These are phyloP conservation scores for Heritiera fomes DNA, from an alignment of 345 rosid species.

Conservation along the genomic window DNA sequence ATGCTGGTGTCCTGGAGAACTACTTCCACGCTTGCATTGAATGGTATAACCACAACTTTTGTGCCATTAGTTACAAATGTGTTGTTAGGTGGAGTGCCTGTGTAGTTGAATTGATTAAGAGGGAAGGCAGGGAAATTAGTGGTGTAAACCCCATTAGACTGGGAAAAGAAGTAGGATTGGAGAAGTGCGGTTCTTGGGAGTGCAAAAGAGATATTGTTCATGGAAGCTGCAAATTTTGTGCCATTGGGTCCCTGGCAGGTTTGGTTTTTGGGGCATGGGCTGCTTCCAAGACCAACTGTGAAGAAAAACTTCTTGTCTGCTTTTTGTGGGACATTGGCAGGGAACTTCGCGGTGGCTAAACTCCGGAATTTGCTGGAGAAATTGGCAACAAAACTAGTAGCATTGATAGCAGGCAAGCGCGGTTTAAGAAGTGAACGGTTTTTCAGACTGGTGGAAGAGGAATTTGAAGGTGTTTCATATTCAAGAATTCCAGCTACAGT, in stretches of 20 bases:
- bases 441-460: slow-evolving; percentile 17
- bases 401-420: slow-evolving; percentile 56
- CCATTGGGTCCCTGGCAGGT: slow-evolving; percentile 79
- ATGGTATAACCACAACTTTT: slow-evolving; percentile 53
- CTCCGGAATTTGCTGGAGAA: slow-evolving; percentile 54
- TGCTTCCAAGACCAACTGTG: slow-evolving; percentile 64
- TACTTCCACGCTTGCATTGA: slow-evolving; percentile 63
- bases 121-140: slow-evolving; percentile 62
- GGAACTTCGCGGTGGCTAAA: slow-evolving; percentile 50
- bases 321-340: slow-evolving; percentile 56
- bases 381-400: slow-evolving; percentile 48
- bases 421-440: slow-evolving; percentile 41
- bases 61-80: slow-evolving; percentile 57
- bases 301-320: slow-evolving; percentile 49
- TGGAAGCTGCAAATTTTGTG: slow-evolving; percentile 60
- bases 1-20: slow-evolving; percentile 84
- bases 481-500: slow-evolving; percentile 68
- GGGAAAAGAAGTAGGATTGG: slow-evolving; percentile 49
- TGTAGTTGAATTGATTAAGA: slow-evolving; percentile 57
- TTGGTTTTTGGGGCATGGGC: slow-evolving; percentile 62
- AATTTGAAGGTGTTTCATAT: slow-evolving; percentile 31
- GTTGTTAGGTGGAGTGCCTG: slow-evolving; percentile 72
- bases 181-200: slow-evolving; percentile 56
- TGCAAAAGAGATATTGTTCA: slow-evolving; percentile 63
- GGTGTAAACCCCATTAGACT: slow-evolving; percentile 51